phyloP scores from a whole-genome alignment of 2,329 filamentous ascomycete species.

The Colletotrichum noveboracense region DNA sequence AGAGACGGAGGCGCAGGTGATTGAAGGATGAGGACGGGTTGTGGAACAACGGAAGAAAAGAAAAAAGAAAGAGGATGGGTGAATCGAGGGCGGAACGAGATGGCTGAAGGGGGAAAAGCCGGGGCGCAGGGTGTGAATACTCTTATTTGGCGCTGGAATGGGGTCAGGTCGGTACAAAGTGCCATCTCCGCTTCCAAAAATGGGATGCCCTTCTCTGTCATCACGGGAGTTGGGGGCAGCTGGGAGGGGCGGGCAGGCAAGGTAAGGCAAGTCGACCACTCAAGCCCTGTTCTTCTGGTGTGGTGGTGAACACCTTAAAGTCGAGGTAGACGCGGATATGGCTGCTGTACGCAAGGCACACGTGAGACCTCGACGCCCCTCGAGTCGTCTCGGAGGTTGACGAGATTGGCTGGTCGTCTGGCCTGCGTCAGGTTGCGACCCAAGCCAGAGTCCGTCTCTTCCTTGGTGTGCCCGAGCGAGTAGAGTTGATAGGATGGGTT shows the following conservation, averaged over 20 bases:
- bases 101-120: constrained; percentile 3
- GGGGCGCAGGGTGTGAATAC: constrained; percentile 13
- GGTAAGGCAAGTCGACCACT: neutral
- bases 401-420: constrained; percentile 15
- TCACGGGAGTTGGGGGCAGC: neutral
- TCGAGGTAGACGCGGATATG: neutral
- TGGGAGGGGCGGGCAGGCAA: neutral
- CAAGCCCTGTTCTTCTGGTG: neutral
- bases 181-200: constrained; percentile 14
- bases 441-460: constrained; percentile 18
- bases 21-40: neutral
- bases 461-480: constrained; percentile 18
- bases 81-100: constrained; percentile 1
- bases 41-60: neutral
- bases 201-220: neutral
- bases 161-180: constrained; percentile 1
- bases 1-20: neutral
- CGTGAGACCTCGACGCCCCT: constrained; percentile 19
- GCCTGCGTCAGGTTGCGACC: constrained; percentile 19
- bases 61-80: neutral
- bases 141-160: constrained; percentile 13
- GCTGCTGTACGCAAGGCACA: constrained; percentile 15
- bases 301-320: neutral
- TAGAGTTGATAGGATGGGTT: neutral
- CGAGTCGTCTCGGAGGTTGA: constrained; percentile 6